phyloP scores from a whole-genome alignment of 768 basidiomycete genomes.

The Rhizopogon rudus region DNA sequence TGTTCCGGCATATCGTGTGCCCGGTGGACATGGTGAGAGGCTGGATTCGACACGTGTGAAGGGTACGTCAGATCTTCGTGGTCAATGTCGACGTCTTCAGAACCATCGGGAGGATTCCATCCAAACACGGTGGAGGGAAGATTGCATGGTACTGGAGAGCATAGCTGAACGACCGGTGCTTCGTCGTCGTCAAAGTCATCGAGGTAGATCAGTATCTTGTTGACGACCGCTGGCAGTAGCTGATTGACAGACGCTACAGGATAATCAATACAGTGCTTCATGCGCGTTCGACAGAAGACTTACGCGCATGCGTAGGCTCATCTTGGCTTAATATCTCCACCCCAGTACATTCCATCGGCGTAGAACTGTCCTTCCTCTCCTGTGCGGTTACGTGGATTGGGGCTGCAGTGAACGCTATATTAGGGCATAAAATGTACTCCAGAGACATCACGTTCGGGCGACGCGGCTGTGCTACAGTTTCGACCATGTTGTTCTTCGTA shows the following conservation, averaged over 20 bases:
- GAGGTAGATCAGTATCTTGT: background rate
- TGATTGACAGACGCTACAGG: background rate
- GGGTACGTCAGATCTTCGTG: constrained; percentile 4
- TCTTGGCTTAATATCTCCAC: background rate
- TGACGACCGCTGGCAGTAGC: background rate
- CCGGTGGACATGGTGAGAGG: background rate
- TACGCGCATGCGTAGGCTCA: background rate
- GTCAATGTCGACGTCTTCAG: constrained; percentile 18
- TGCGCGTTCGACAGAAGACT: background rate
- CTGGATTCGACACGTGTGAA: constrained; percentile 5
- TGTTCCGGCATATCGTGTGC: background rate
- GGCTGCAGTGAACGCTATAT: too few relatives aligned
- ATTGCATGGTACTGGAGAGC: background rate
- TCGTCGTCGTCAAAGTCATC: background rate
- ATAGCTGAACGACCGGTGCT: background rate
- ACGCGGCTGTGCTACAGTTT: background rate
- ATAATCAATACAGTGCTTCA: background rate
- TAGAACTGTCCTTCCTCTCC: background rate
- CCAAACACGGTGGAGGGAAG: constrained; percentile 12
- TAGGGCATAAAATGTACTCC: background rate
- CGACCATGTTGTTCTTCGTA: background rate
- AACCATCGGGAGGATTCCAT: constrained; percentile 23
- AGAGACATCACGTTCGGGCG: constrained; percentile 5
- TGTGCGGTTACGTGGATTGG: background rate
- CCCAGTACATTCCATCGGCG: background rate